These are phyloP conservation scores for Colletotrichum brevisporum DNA, from an alignment of 2,329 filamentous ascomycete species.

Conservation along the genomic window DNA sequence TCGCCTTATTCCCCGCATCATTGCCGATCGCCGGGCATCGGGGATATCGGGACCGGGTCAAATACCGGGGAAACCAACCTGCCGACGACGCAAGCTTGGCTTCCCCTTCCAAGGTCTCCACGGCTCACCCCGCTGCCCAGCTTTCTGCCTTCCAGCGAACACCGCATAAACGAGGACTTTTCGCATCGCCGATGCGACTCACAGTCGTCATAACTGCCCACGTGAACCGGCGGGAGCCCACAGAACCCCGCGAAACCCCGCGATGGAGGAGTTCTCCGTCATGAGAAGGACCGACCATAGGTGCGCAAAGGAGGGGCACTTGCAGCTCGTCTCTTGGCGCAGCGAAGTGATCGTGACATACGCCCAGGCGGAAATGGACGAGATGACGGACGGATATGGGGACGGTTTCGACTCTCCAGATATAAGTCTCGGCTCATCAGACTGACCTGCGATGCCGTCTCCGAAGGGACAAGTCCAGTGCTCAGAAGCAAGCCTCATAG, in stretches of 20 bases:
- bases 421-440: too few relatives aligned
- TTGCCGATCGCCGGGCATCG: conserved; percentile 21
- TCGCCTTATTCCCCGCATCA: conserved; percentile 9
- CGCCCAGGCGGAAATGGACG: conserved; percentile 16
- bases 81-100: not conserved
- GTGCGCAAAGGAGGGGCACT: not conserved
- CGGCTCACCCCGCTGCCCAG: conserved; percentile 32
- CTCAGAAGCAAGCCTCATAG: not conserved
- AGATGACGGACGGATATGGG: not conserved
- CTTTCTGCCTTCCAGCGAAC: not conserved
- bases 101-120: not conserved
- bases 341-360: conserved; percentile 22
- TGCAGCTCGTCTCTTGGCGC: not conserved
- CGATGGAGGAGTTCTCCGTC: not conserved
- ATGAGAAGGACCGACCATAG: not conserved
- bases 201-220: conserved; percentile 23
- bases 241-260: not conserved
- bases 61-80: not conserved
- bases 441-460: not conserved
- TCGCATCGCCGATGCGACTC: not conserved
- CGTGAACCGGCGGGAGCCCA: not conserved
- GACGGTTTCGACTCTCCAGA: not conserved
- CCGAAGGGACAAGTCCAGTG: not conserved
- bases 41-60: conserved; percentile 25
- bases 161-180: conserved; percentile 22